Base-by-base conservation (phyloP, 1,284 basidiomycete species). In the Inonotus obliquus region DNA sequence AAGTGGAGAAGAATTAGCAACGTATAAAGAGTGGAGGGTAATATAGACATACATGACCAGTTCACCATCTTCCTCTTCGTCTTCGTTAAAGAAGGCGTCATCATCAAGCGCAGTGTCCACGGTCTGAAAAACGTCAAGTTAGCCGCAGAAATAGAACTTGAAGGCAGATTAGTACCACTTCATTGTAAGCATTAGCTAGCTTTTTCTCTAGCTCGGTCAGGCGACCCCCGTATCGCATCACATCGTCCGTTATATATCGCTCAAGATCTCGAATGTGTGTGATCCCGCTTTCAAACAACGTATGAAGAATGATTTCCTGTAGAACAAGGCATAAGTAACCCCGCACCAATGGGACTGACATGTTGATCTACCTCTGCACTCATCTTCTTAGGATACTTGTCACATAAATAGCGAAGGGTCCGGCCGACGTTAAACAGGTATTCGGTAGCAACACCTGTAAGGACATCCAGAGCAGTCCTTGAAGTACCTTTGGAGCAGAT, bases 281-380 rank as follows among this genome's bases (percentile, higher is more conserved):
- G 10, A 85, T 85, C 1, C 93, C 94, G 63, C 90, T 92, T 74
- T 96, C 92, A 65, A 94, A 91, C 13, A 98, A 77, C 0, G 91
- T 90, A 72, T 96, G 94, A 2, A 95, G 79, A 37, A 97, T 85
- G 54, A 98, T 94, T 84, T 97, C 94, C 91, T 96, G 64, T 39
- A 4, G 21, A 23, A 44, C 25, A 54, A 38, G 58, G 59, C 64
- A 56, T 47, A 0, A 32, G 19, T 52, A n/a, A 19, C 32, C 9
- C 13, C 17, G 5, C 4, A 35, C 21, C 27, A 27, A 4, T 23
- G 63, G 38, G 29, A 53, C 32, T 17, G 54, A 62, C 27, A 65
- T 35, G 32, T 45, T 67, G 62, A 79, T 68, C 64, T 57, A 94
- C 93, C 81, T 96, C 93, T 0, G 91, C 73, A 4, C 86, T 85